These are phyloP conservation scores for Hygrophila difformis DNA, from an alignment of 257 asterid genomes.

Conservation along the genomic window DNA sequence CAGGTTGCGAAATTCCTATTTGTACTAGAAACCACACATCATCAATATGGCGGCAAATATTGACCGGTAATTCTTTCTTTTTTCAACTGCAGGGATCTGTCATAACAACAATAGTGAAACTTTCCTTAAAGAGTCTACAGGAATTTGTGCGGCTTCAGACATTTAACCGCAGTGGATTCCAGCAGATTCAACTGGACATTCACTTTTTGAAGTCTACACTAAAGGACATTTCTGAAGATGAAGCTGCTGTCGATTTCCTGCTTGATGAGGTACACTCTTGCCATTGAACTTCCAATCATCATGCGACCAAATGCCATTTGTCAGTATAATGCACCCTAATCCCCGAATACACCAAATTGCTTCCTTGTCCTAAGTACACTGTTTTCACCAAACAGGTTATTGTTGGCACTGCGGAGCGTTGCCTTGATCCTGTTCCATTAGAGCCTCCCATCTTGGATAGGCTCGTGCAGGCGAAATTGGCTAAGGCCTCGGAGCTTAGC, in stretches of 20 bases:
- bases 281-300: conserved; percentile 1
- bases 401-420: conserved; percentile 80
- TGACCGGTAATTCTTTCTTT: background rate
- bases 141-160: conserved; percentile 90
- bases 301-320: no score
- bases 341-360: background rate
- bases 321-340: no score
- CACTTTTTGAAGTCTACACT: conserved; percentile 65
- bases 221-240: conserved; percentile 77
- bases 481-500: conserved; percentile 40
- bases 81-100: conserved; percentile 69
- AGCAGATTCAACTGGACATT: conserved; percentile 91
- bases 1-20: no score
- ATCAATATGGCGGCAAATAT: background rate
- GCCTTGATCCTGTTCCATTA: conserved; percentile 71
- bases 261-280: conserved; percentile 72
- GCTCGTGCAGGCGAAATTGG: conserved; percentile 73
- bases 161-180: conserved; percentile 90
- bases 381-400: conserved; percentile 44
- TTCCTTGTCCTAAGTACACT: no score
- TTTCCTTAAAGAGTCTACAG: conserved; percentile 83
- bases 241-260: conserved; percentile 87
- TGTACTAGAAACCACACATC: background rate
- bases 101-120: conserved; percentile 57
- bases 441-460: conserved; percentile 83